Base-by-base conservation (phyloP, 352 stramenopile genomes). In the Phytophthora cactorum region DNA sequence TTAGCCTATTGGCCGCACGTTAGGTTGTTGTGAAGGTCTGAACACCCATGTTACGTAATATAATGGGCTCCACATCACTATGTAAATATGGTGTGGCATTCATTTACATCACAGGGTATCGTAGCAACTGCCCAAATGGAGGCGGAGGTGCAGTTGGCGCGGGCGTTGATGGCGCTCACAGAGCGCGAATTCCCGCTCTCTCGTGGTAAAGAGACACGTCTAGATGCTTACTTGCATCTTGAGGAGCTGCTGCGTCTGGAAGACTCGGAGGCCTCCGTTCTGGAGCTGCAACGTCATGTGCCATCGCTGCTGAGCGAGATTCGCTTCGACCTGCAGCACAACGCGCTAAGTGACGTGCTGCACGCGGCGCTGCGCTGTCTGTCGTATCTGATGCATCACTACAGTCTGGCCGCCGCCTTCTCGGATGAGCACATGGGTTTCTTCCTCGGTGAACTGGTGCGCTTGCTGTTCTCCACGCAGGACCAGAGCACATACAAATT, bases 381-480 rank as follows among this genome's bases (percentile, higher is more conserved):
- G 10, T 93, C 84, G 54, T 93, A 90, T 52, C 77, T 90, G 38
- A 80, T 93, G 74, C 69, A 86, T 59, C 82, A 90, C 52, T 29
- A 51, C 27, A 76, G 55, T n/a, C 34, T 93, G 31, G 74, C 70
- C 10, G 43, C 66, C 0, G 52, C 29, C 27, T 86, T 92, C 41
- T 57, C 73, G 6, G 72, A 82, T 29, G 58, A 72, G 10, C 66
- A 83, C 43, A 29, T 87, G 50, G 66, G 73, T 17, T 63, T 60
- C 25, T 80, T 90, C 59, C 68, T 90, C 27, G 75, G 63, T 6
- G 75, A 89, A 57, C 59, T 91, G 22, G 69, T 84, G 55, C 77
- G 64, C 11, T 65, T 78, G 6, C 64, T 91, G 46, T 88, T 77
- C 63, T 75, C 82, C 22, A 89, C 84, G 22, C 63, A 78, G 41